Percentiles rank a stretch among this genome's conserved stretches.
Conservation (phyloP, 305 asterid species). For the Solanum aculeatissimum region DNA sequence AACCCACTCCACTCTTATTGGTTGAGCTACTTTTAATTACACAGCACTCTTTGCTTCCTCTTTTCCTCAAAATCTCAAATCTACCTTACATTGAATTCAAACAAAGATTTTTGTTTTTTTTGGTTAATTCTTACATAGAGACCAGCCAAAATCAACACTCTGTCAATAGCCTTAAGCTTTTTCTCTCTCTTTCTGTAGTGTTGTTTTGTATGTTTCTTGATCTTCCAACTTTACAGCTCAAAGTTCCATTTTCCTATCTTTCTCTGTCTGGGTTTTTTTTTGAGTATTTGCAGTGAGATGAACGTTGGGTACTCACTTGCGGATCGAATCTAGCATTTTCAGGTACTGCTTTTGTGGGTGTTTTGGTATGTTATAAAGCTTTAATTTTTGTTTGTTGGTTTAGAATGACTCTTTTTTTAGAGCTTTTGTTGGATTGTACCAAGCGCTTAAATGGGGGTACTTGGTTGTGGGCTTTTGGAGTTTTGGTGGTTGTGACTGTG, state of each 20-base stretch:
- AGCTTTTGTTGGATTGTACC: neutral
- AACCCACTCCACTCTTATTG: neutral
- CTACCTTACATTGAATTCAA: neutral
- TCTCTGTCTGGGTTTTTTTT: neutral
- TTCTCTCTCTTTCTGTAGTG: neutral
- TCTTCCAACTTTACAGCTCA: neutral
- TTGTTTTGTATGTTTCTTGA: neutral
- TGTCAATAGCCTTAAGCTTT: neutral
- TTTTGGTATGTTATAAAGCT: neutral
- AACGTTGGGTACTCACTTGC: neutral
- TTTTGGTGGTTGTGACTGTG: neutral
- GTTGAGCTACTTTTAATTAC: neutral
- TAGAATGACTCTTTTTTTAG: neutral
- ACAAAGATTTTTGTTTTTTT: neutral
- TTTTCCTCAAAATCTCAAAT: neutral
- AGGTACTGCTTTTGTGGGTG: neutral
- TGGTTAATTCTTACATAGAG: neutral
- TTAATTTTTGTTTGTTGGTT: neutral
- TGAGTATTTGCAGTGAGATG: neutral
- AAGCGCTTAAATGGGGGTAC: neutral
- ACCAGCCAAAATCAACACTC: neutral
- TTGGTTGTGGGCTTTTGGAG: neutral
- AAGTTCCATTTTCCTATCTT: neutral
- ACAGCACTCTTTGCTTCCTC: neutral
- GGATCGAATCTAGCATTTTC: slow-evolving; percentile 4